phyloP scores from a whole-genome alignment of 1,284 basidiomycete species.

The Cryptococcus hybrid region DNA sequence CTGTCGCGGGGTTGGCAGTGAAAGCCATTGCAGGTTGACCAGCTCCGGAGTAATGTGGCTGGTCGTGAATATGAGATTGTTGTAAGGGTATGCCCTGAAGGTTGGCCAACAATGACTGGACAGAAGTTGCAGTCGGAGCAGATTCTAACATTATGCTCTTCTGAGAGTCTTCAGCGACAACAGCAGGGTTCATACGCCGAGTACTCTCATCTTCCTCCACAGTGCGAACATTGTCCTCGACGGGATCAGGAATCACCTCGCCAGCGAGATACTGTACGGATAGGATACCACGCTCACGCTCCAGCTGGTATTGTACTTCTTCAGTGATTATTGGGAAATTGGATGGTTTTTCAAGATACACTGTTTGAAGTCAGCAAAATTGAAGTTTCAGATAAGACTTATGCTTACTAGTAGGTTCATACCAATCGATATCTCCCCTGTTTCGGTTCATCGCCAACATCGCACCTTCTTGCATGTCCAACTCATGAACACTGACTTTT shows the following conservation, averaged over 20 bases:
- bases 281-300: conserved; percentile 30
- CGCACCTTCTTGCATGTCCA: conserved; percentile 36
- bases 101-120: neutral
- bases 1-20: too few relatives aligned
- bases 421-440: conserved; percentile 32
- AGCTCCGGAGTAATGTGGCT: neutral
- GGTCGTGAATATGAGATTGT: neutral
- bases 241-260: conserved; percentile 13
- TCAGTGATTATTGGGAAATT: conserved; percentile 3
- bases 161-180: neutral
- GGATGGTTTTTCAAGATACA: conserved; percentile 1
- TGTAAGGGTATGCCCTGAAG: neutral
- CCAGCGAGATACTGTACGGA: conserved; percentile 20
- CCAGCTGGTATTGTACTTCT: conserved; percentile 29
- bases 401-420: conserved; percentile 26
- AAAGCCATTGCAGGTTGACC: too few relatives aligned
- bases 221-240: conserved; percentile 22
- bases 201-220: conserved; percentile 3
- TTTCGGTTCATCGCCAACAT: conserved; percentile 21
- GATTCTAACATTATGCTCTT: neutral
- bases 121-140: neutral
- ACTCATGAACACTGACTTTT: conserved; percentile 23
- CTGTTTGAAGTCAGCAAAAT: conserved; percentile 1
- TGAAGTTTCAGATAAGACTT: neutral
- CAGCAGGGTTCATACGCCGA: neutral